These are phyloP conservation scores for Bipolaris sorokiniana DNA, from an alignment of 2,329 filamentous ascomycete species.

Conservation along the genomic window DNA sequence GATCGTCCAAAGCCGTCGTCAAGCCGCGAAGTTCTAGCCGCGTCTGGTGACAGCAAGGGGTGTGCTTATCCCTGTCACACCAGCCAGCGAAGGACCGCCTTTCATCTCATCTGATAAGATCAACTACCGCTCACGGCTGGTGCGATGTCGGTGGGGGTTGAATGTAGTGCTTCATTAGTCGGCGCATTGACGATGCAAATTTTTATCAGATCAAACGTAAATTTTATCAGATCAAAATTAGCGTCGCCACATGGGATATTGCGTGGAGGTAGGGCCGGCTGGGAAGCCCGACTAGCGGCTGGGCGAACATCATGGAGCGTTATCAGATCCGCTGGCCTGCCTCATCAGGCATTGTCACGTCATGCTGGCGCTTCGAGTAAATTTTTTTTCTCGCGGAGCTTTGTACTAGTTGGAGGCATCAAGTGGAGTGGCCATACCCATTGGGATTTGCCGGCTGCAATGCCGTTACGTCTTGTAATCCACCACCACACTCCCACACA, in stretches of 20 bases:
- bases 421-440: constrained; percentile 9
- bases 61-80: constrained; percentile 12
- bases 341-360: constrained; percentile 12
- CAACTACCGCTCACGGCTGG: neutral
- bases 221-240: constrained; percentile 33
- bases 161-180: constrained; percentile 1
- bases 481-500: constrained; percentile 15
- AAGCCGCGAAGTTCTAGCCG: constrained; percentile 9
- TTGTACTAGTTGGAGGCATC: constrained; percentile 5
- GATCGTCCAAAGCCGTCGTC: constrained; percentile 24
- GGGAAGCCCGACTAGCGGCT: constrained; percentile 17
- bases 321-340: constrained; percentile 22
- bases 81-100: constrained; percentile 10
- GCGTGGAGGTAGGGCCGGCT: constrained; percentile 5
- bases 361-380: constrained; percentile 16
- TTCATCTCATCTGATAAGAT: constrained; percentile 42
- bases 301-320: constrained; percentile 14
- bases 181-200: constrained; percentile 9
- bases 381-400: constrained; percentile 9
- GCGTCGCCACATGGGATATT: constrained; percentile 5
- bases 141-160: constrained; percentile 26
- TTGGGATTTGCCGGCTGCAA: constrained; percentile 11
- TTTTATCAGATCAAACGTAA: constrained; percentile 30
- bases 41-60: constrained; percentile 23
- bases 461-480: constrained; percentile 26